Percentiles rank a stretch among this genome's conserved stretches.
phyloP scores from a whole-genome alignment of 306 rosid genomes.

The Arachis stenosperma region DNA sequence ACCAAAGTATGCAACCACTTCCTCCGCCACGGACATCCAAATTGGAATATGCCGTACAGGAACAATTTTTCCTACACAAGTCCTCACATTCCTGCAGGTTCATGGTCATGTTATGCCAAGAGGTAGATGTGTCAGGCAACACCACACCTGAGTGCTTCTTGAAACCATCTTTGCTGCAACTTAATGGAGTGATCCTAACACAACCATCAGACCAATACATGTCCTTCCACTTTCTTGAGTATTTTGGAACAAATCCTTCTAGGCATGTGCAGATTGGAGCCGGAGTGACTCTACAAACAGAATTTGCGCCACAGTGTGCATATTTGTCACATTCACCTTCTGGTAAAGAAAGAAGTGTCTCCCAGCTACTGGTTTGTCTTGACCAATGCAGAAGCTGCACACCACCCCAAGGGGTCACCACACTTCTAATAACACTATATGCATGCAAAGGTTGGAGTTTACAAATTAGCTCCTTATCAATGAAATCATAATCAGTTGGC shows the following conservation, averaged over 20 bases:
- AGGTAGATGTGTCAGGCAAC: conserved; percentile 40
- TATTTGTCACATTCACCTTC: conserved; percentile 44
- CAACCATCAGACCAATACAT: conserved; percentile 40
- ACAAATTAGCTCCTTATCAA: conserved; percentile 12
- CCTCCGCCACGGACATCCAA: conserved; percentile 25
- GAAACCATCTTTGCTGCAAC: conserved; percentile 33
- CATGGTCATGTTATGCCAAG: conserved; percentile 25
- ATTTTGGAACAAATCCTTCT: conserved; percentile 29
- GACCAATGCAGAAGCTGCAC: conserved; percentile 35
- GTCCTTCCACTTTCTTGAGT: conserved; percentile 26
- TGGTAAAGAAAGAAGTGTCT: conserved; percentile 2
- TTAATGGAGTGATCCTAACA: not conserved
- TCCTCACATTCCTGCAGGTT: conserved; percentile 23
- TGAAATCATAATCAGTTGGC: not conserved
- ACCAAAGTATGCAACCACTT: conserved; percentile 53
- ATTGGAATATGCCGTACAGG: conserved; percentile 42
- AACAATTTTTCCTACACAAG: conserved; percentile 36
- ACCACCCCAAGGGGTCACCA: conserved; percentile 1
- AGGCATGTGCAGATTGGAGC: conserved; percentile 38
- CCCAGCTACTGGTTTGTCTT: conserved; percentile 5
- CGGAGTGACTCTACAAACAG: conserved; percentile 26
- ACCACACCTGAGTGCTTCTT: conserved; percentile 30
- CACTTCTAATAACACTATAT: conserved; percentile 11
- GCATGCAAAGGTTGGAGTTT: conserved; percentile 10
- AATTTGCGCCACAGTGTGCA: conserved; percentile 39